Base-by-base conservation (phyloP, 805 yeast species). In the Brettanomyces nanus region DNA sequence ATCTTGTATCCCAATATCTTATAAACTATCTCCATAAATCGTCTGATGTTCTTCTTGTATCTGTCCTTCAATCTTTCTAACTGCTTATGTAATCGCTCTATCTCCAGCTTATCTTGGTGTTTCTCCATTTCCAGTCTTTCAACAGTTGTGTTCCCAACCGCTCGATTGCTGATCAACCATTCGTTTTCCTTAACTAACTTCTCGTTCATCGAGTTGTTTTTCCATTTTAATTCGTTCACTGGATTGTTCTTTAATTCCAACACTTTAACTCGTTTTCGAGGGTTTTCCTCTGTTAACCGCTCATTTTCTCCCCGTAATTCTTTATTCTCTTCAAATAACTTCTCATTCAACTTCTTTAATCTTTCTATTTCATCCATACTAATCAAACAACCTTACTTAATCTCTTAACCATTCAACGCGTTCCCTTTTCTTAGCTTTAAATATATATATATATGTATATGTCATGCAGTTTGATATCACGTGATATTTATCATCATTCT, bases 181-280 rank as follows among this genome's bases (percentile, higher is more conserved):
- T 63, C 56, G 46, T 85, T 85, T 50, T 85, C 94, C 14, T 57
- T 58, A 29, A 68, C 54, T 19, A 86, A 59, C 0, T 68, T 56
- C 5, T 69, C 71, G 14, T 84, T 54, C 39, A 71, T 63, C 28
- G 66, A 63, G 39, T 63, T 67, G 45, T 78, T 80, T 13, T 79
- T 63, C n/a, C 68, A 55, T 52, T 84, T 89, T 45, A 80, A 80
- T 13, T 64, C 65, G 2, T 68, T 39, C 11, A 78, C 68, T 2
- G 95, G 94, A 52, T 80, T 84, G 23, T 73, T 68, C 33, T 79
- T 67, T 40, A 83, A 57, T 53, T 82, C 82, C 11, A 85, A 54
- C 2, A 85, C 66, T 36, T 77, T 32, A n/a, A 22, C 17, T 40
- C 28, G 17, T 15, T 35, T 41, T 64, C 61, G 5, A 64, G 45